A percentile compares a stretch with the other conserved stretches of the same genome.
Evolutionary conservation across 768 basidiomycete genomes (phyloP).

Genomic region (Termitomyces sp.): DNA sequence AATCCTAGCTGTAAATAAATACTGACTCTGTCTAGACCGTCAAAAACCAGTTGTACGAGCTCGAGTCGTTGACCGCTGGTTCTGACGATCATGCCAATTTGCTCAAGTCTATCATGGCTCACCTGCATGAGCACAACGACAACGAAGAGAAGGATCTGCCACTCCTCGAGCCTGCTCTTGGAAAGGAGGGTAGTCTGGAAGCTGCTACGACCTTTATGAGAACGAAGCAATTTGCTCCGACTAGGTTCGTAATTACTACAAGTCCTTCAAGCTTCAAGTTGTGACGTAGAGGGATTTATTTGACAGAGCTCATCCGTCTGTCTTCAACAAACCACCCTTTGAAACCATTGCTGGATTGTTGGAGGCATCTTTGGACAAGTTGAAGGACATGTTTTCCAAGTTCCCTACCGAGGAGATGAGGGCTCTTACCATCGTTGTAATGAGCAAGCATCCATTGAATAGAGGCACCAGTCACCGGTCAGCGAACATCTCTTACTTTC

Average conservation of each 20-base stretch:
- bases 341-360: constrained; percentile 59
- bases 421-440: too few relatives aligned
- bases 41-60: constrained; percentile 25
- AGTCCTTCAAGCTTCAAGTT: too few relatives aligned
- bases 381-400: constrained; percentile 53
- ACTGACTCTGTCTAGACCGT: constrained; percentile 5
- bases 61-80: constrained; percentile 45
- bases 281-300: background rate
- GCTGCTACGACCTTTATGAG: constrained; percentile 48
- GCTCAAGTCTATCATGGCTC: constrained; percentile 45
- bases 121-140: constrained; percentile 53
- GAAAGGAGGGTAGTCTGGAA: constrained; percentile 38
- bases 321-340: constrained; percentile 57
- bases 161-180: constrained; percentile 46
- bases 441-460: too few relatives aligned
- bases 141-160: constrained; percentile 64
- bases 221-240: constrained; percentile 65
- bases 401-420: constrained; percentile 59
- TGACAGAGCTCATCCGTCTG: constrained; percentile 46
- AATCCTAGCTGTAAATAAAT: too few relatives aligned
- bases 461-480: too few relatives aligned
- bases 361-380: constrained; percentile 54
- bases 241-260: constrained; percentile 42
- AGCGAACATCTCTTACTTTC: too few relatives aligned
- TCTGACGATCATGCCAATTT: constrained; percentile 40